Base-by-base conservation (phyloP, 2,329 filamentous ascomycete genomes). In the Fusarium nanum region DNA sequence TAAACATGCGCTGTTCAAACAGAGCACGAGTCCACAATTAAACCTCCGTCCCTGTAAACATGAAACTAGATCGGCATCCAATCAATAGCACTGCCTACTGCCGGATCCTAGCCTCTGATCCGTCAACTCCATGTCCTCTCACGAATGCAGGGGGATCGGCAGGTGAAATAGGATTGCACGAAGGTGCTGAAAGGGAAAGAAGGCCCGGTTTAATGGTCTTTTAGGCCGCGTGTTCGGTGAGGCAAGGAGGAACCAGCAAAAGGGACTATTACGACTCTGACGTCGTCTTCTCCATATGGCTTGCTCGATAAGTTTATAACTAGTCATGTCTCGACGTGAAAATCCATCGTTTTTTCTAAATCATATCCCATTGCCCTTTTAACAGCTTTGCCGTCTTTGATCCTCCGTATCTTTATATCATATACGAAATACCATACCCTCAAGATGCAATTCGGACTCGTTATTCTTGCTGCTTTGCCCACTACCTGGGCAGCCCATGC, bases 391-490 rank as follows among this genome's bases (percentile, higher is more conserved):
- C 28, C 40, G 10, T 27, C 9, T 42, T 27, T 25, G 32, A 40
- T 18, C 18, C 2, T 22, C 13, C 32, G 30, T 25, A 32, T 22
- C n/a, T 32, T 25, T 49, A 28, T 37, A 46, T 41, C 34, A 13
- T 41, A 28, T 13, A 18, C n/a, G 10, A n/a, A 41, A 41, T 44
- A 32, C 23, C 9, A 28, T 22, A 66, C 59, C 62, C 14, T 50
- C 55, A 65, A 41, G 10, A 75, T 75, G 73, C 64, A 68, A 44
- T 46, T 65, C 46, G 49, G 47, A 27, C 60, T 67, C 28, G 13
- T 76, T 47, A 55, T 75, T 46, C 56, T 76, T 11, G 71, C 74
- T 37, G 59, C 68, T 34, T 46, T 78, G 46, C 71, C 76, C 13
- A 55, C 65, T 2, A 71, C 62, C 14, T 68, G 68, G 53, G 73